phyloP scores from a whole-genome alignment of 805 yeast species.

The Candida jianshihensis region DNA sequence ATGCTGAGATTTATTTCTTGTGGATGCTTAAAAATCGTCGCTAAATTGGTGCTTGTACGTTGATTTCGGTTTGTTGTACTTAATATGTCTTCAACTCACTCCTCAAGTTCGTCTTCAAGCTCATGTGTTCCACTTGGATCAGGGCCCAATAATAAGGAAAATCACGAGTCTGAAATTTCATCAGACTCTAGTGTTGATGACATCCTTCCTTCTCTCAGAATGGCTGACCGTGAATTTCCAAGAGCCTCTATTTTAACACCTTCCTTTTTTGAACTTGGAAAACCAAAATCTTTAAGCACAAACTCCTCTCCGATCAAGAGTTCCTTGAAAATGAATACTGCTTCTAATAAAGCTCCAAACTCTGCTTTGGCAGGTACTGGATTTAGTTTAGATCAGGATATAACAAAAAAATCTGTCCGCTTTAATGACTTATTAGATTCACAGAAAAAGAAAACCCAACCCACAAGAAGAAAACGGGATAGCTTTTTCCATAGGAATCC shows the following conservation, averaged over 20 bases:
- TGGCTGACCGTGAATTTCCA: neutral
- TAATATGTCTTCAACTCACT: neutral
- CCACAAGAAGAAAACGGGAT: neutral
- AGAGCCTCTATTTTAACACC: neutral
- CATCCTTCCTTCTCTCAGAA: neutral
- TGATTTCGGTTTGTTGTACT: too few species aligned
- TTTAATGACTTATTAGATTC: conserved; percentile 1
- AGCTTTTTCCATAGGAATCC: neutral
- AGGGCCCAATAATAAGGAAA: neutral
- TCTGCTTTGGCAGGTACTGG: neutral
- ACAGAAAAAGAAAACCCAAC: neutral
- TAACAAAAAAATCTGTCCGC: conserved; percentile 1
- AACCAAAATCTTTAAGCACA: neutral
- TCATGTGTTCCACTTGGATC: neutral
- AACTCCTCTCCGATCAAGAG: neutral
- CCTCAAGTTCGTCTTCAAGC: neutral
- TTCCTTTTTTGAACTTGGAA: neutral
- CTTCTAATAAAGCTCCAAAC: neutral
- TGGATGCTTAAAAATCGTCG: neutral
- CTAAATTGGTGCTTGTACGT: too few species aligned
- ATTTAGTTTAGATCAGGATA: too few species aligned
- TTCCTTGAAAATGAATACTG: neutral
- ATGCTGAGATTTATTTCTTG: too few species aligned
- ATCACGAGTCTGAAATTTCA: neutral
- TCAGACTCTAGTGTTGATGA: conserved; percentile 1